Evolutionary conservation across 306 rosid species (phyloP).

Genomic region (Cicer cuneatum): DNA sequence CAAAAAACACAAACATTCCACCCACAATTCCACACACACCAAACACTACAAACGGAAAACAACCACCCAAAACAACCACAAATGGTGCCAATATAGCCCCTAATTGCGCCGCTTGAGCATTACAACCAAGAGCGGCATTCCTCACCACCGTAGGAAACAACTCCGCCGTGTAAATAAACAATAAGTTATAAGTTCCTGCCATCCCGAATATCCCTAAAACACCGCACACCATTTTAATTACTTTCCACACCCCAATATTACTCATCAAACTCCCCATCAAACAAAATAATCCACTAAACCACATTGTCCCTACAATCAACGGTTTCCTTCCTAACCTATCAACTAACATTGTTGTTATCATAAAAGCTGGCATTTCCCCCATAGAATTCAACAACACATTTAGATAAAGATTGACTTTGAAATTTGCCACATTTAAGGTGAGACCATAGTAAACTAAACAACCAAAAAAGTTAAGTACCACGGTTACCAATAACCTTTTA

Average conservation of each 20-base stretch:
- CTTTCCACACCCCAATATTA: conserved; percentile 57
- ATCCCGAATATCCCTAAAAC: conserved; percentile 83
- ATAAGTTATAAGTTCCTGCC: conserved; percentile 87
- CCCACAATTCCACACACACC: conserved; percentile 69
- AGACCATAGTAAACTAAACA: conserved; percentile 87
- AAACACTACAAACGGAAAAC: conserved; percentile 73
- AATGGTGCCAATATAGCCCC: conserved; percentile 88
- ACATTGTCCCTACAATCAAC: conserved; percentile 65
- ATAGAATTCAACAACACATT: conserved; percentile 74
- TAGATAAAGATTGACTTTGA: conserved; percentile 70
- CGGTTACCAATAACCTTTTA: conserved; percentile 62
- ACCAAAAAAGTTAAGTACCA: conserved; percentile 63
- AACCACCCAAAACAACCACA: conserved; percentile 83
- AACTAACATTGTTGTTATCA: conserved; percentile 68
- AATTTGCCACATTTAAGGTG: conserved; percentile 74
- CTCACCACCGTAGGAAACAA: conserved; percentile 91
- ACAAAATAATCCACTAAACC: conserved; percentile 89
- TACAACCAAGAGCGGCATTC: conserved; percentile 77
- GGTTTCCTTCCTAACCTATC: conserved; percentile 70
- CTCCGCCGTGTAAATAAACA: conserved; percentile 83
- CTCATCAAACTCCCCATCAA: conserved; percentile 56
- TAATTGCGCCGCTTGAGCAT: conserved; percentile 79
- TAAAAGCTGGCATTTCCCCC: conserved; percentile 88
- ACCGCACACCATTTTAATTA: conserved; percentile 69
- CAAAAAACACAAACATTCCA: conserved; percentile 69